Evolutionary conservation across 1,284 basidiomycete genomes (phyloP), one percentile per base, ranked within the genome.

Genomic region (Ceratobasidium theobromae): DNA sequence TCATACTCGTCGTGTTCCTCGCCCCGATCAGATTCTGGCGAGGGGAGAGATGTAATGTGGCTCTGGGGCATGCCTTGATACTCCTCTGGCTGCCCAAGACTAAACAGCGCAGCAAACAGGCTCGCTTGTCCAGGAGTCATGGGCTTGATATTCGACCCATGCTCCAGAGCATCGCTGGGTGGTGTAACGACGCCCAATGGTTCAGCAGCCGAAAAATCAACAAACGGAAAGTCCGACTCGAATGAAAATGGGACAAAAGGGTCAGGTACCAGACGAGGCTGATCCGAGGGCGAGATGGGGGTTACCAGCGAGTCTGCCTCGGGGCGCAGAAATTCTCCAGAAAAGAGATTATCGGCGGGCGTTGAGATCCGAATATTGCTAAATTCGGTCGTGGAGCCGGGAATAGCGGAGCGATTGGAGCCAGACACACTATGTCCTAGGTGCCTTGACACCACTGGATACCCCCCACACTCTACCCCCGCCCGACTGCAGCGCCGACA

Each of bases 111-210:
- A 5, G 43, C 30, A 18, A 53, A 46, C 2, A 65, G 60, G 28
- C 60, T 65, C 11, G 60, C 60, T 53, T 65, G 60, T 9, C 60
- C 60, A 3, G 49, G 1, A 18, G 60, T 62, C 58, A 65, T 45
- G 21, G 43, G 5, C 18, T 45, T 21, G 43, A 11, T 6, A 9
- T 5, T 45, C n/a, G n/a, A n/a, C n/a, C n/a, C n/a, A n/a, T n/a
- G n/a, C n/a, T n/a, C n/a, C n/a, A n/a, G n/a, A n/a, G n/a, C n/a
- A n/a, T n/a, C n/a, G n/a, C n/a, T n/a, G n/a, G n/a, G n/a, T n/a
- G n/a, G 16, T 16, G 6, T 16, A 16, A 6, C 35, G 35, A 38
- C 8, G 35, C 35, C 16, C 35, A 8, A 8, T 6, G 16, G 16
- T 16, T 38, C 35, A 38, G 16, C 35, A 38, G 35, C 35, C 6